Evolutionary conservation across 176 grass and related monocot genomes (phyloP).

Genomic region (Carex littledalei): DNA sequence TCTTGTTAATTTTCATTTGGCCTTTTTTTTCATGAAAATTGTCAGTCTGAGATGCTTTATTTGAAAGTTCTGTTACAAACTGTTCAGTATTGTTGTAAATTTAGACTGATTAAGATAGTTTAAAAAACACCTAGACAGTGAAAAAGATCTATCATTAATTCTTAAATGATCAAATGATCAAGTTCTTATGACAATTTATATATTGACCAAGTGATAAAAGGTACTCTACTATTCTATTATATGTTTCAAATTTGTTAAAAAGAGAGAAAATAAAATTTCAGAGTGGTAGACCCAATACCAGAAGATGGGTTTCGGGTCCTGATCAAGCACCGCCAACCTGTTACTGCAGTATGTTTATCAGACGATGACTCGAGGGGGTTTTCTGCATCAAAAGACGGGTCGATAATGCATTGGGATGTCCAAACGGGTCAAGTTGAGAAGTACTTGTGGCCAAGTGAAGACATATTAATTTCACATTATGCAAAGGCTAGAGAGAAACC

Average conservation of each 20-base stretch:
- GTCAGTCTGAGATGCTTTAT: not conserved
- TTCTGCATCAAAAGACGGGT: constrained; percentile 82
- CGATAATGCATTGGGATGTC: constrained; percentile 68
- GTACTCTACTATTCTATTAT: not conserved
- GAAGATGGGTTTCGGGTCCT: constrained; percentile 45
- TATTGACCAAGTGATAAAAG: not conserved
- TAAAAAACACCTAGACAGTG: not conserved
- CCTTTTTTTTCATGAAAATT: not conserved
- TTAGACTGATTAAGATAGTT: not conserved
- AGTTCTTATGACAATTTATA: not conserved
- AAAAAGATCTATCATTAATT: not conserved
- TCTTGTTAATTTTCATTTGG: not conserved
- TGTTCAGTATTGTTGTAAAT: not conserved
- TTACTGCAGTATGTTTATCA: constrained; percentile 64
- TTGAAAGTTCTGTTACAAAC: not conserved
- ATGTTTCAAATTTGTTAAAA: not conserved
- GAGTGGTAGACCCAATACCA: constrained; percentile 48
- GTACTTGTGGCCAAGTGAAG: constrained; percentile 79
- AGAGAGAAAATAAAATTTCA: constrained; percentile 24
- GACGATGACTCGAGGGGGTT: constrained; percentile 61
- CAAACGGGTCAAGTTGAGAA: constrained; percentile 68
- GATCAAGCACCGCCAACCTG: constrained; percentile 68
- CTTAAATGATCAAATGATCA: not conserved
- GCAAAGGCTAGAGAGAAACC: constrained; percentile 49
- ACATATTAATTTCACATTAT: constrained; percentile 60